Evolutionary conservation across 352 stramenopile species (phyloP), one percentile per base, ranked within the genome.

Genomic region (Phytophthora cactorum): DNA sequence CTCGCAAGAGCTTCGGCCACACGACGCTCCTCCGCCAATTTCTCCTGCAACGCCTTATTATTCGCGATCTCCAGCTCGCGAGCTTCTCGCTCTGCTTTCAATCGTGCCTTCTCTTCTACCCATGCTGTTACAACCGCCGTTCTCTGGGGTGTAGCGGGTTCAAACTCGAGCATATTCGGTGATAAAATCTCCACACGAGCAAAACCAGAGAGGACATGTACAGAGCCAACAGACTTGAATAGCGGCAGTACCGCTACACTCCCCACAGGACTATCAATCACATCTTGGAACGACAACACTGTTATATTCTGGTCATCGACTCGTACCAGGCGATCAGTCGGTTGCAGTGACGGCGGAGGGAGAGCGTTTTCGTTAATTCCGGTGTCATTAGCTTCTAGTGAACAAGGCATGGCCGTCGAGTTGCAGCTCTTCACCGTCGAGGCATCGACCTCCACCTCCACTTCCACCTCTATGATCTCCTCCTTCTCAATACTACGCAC

Each of bases 121-220:
- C 79, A 89, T 15, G 60, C 41, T 28, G 63, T 27, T n/a, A 91
- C 45, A 8, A 75, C 68, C 12, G 56, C 51, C 31, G 79, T 50
- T 25, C 81, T 69, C 34, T 74, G 59, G 0, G 52, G 28, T 0
- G 68, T 82, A 10, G 74, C 79, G 9, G 79, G 66, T 43, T 84
- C 73, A 49, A 91, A 89, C 44, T 81, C 63, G n/a, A 91, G 66
- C n/a, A 59, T 62, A 31, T 70, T 69, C 0, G 83, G 78, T 0
- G 63, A 70, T 29, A 91, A 65, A 34, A 91, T 86, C 64, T 91
- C 79, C 17, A 91, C 75, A 10, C 79, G 79, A 14, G 80, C 81
- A 54, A 91, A 91, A 29, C 79, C 81, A 14, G 70, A 76, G 62
- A 90, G 81, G 6, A 84, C 65, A n/a, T 84, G 79, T 4, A 62